Conservation (phyloP, 805 yeast species). For the Hanseniaspora valbyensis region DNA sequence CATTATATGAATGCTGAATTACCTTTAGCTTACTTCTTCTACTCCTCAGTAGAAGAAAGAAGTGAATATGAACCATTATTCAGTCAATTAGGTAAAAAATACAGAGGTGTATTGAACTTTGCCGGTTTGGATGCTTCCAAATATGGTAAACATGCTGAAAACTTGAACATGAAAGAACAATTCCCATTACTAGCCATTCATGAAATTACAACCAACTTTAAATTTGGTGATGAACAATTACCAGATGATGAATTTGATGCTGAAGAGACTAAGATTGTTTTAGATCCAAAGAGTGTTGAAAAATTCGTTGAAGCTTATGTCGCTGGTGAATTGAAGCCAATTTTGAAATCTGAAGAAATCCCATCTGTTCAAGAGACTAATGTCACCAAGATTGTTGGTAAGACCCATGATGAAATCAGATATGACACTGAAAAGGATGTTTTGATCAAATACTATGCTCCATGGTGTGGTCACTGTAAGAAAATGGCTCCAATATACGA, state of each 20-base stretch:
- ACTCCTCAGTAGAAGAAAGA: constrained; percentile 57
- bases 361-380: constrained; percentile 74
- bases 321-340: constrained; percentile 57
- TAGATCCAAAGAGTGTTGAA: constrained; percentile 45
- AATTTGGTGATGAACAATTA: constrained; percentile 64
- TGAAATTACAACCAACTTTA: constrained; percentile 53
- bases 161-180: constrained; percentile 69
- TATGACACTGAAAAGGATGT: constrained; percentile 51
- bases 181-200: constrained; percentile 90
- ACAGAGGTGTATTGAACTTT: constrained; percentile 72
- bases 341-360: constrained; percentile 71
- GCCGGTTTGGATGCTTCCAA: constrained; percentile 75
- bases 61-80: constrained; percentile 43
- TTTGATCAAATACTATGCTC: constrained; percentile 85
- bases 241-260: constrained; percentile 26
- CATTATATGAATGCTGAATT: constrained; percentile 56
- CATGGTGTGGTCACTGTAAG: constrained; percentile 97
- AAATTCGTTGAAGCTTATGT: constrained; percentile 53
- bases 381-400: constrained; percentile 69
- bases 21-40: constrained; percentile 86
- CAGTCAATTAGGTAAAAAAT: constrained; percentile 54
- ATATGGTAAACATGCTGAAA: constrained; percentile 78
- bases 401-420: constrained; percentile 63
- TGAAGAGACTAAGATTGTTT: constrained; percentile 25
- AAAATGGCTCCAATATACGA: constrained; percentile 79